Evolutionary conservation across 202 grass and related monocot genomes (phyloP).

Genomic region (Bolboschoenoplectus hybrid): DNA sequence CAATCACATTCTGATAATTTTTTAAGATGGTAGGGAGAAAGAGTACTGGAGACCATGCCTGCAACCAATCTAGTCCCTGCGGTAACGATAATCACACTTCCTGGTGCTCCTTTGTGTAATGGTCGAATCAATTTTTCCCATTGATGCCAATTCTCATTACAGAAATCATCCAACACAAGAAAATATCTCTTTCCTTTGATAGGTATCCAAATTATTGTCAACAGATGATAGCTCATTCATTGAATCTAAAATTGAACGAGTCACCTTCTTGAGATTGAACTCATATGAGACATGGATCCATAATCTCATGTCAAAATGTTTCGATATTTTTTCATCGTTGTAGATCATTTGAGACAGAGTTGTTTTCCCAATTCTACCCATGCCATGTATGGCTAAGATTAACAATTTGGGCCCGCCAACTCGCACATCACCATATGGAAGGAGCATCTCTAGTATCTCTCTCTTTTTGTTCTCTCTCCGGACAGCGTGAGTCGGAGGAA

Average conservation of each 20-base stretch:
- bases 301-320: conserved; percentile 40
- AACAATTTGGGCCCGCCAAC: not conserved
- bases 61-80: conserved; percentile 37
- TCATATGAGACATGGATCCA: conserved; percentile 54
- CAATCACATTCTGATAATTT: conserved; percentile 35
- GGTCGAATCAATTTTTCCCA: conserved; percentile 39
- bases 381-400: conserved; percentile 45
- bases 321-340: conserved; percentile 11
- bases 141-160: conserved; percentile 1
- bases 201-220: conserved; percentile 24
- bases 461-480: conserved; percentile 36
- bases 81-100: conserved; percentile 58
- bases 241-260: conserved; percentile 48
- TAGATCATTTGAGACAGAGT: conserved; percentile 42
- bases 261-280: conserved; percentile 40
- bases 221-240: not conserved
- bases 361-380: conserved; percentile 51
- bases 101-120: conserved; percentile 10
- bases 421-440: not conserved
- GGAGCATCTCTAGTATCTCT: conserved; percentile 31
- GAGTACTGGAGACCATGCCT: conserved; percentile 16
- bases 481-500: conserved; percentile 10
- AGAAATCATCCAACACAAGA: conserved; percentile 56
- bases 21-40: conserved; percentile 20
- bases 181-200: conserved; percentile 46